phyloP scores from a whole-genome alignment of 1,139 yeast genomes.

The Protomyces pachydermus region DNA sequence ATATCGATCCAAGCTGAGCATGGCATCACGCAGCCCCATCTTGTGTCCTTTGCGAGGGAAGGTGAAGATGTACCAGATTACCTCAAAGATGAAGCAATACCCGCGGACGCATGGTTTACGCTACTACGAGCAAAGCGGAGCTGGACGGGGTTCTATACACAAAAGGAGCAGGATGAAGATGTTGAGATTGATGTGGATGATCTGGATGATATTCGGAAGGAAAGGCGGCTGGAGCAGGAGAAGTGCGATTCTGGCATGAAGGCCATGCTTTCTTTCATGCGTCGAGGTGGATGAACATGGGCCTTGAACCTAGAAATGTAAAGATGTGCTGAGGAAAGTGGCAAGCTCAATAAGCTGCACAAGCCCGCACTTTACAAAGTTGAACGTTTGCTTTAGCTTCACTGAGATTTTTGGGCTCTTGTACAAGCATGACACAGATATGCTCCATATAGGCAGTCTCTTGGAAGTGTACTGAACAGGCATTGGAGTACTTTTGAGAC shows the following conservation, averaged over 20 bases:
- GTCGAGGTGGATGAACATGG: background rate
- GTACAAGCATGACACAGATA: too few relatives aligned
- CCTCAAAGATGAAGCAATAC: background rate
- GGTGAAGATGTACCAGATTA: conserved; percentile 1
- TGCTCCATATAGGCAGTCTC: too few relatives aligned
- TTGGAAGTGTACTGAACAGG: too few relatives aligned
- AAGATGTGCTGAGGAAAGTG: too few relatives aligned
- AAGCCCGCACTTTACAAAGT: too few relatives aligned
- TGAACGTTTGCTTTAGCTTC: too few relatives aligned
- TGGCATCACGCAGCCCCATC: background rate
- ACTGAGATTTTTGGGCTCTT: too few relatives aligned
- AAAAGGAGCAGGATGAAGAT: conserved; percentile 15
- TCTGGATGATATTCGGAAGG: conserved; percentile 14
- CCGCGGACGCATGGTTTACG: conserved; percentile 13
- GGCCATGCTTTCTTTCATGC: conserved; percentile 12
- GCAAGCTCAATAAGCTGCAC: too few relatives aligned
- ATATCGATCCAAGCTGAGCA: background rate
- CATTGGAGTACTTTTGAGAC: too few relatives aligned
- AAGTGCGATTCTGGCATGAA: background rate
- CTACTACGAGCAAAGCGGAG: conserved; percentile 1
- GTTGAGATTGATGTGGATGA: conserved; percentile 21
- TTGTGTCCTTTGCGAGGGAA: background rate
- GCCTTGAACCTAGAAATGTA: too few relatives aligned
- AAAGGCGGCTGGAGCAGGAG: conserved; percentile 5
- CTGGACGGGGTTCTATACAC: conserved; percentile 24